These are phyloP conservation scores for Sporothrix mexicana DNA, from an alignment of 2,329 filamentous ascomycete species.

Conservation along the genomic window DNA sequence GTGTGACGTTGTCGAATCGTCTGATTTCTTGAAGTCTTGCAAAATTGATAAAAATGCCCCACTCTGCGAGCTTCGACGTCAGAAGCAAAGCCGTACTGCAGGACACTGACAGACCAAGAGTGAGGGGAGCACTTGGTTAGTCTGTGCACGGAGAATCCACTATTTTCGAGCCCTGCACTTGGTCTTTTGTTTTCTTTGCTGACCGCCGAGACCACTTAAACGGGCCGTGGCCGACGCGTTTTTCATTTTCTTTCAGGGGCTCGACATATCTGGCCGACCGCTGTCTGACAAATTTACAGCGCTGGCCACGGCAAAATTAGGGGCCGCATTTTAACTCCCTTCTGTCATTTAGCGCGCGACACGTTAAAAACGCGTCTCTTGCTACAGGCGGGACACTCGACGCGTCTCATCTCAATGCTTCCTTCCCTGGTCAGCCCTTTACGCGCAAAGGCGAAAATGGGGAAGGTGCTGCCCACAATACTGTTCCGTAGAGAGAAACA, in stretches of 20 bases:
- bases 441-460: conserved; percentile 24
- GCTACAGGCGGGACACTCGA: conserved; percentile 20
- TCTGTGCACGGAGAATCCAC: not conserved
- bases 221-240: conserved; percentile 26
- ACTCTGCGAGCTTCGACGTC: not conserved
- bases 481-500: not conserved
- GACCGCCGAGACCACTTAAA: conserved; percentile 6
- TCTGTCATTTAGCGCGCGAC: conserved; percentile 24
- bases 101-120: no score
- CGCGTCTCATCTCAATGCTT: conserved; percentile 32
- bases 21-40: conserved; percentile 6
- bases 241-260: conserved; percentile 8
- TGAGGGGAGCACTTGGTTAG: conserved; percentile 17
- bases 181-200: not conserved
- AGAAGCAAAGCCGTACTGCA: not conserved
- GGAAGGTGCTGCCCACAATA: conserved; percentile 33
- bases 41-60: conserved; percentile 18
- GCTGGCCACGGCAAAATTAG: not conserved
- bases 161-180: not conserved
- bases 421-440: conserved; percentile 9
- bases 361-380: conserved; percentile 35
- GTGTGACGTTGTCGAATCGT: conserved; percentile 7
- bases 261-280: no score
- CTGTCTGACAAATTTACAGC: not conserved
- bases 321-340: no score